phyloP scores from a whole-genome alignment of 768 basidiomycete species.

The Tephrocybe sp. region DNA sequence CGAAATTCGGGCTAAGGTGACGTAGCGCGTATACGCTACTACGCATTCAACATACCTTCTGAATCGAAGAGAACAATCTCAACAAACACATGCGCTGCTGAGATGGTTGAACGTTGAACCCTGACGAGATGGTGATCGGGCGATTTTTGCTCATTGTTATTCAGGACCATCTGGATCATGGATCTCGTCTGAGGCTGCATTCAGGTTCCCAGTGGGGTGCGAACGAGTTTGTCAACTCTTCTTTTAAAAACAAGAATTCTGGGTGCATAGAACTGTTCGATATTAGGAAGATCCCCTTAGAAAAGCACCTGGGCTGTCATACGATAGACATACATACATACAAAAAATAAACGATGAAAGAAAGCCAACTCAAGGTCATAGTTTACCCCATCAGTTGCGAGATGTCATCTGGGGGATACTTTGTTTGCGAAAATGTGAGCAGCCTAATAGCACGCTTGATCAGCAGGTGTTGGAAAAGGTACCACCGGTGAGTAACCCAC shows the following conservation, averaged over 20 bases:
- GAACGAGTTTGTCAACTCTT: not conserved
- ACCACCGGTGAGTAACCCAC: slow-evolving; percentile 36
- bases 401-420: slow-evolving; percentile 90
- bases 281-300: no score
- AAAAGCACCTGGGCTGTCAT: not conserved
- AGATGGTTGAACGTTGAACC: not conserved
- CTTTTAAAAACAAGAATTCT: no score
- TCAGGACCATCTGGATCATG: no score
- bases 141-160: no score
- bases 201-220: not conserved
- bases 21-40: no score
- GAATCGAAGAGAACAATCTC: no score
- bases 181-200: not conserved
- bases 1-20: no score
- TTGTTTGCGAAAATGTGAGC: slow-evolving; percentile 93
- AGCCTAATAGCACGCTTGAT: slow-evolving; percentile 46
- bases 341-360: not conserved
- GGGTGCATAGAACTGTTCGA: no score
- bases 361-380: not conserved
- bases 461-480: not conserved
- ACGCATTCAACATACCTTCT: no score
- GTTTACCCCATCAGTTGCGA: slow-evolving; percentile 82
- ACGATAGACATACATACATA: slow-evolving; percentile 25
- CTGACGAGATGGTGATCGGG: not conserved
- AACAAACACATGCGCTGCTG: no score